phyloP scores from a whole-genome alignment of 1,284 basidiomycete species.

The Puccinia hordei region DNA sequence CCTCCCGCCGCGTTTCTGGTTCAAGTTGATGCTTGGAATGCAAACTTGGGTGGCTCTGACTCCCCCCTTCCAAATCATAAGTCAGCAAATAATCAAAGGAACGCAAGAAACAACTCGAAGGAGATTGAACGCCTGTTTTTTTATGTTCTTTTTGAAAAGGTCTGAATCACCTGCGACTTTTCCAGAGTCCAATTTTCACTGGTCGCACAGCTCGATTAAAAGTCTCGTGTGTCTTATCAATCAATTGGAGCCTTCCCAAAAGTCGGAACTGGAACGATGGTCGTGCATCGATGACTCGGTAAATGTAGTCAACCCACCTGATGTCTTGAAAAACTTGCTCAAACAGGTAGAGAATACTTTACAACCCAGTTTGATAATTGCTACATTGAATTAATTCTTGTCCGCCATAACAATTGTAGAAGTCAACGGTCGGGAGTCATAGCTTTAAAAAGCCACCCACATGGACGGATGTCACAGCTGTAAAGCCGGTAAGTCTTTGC shows the following conservation, averaged over 20 bases:
- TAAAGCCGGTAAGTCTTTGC: neutral
- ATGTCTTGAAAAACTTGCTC: conserved; percentile 5
- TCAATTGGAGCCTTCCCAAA: conserved; percentile 32
- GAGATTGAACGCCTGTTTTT: neutral
- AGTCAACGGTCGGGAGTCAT: conserved; percentile 6
- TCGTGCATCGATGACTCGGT: neutral
- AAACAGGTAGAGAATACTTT: neutral
- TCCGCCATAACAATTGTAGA: neutral
- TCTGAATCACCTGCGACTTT: neutral
- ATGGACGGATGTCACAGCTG: neutral
- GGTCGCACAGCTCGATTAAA: conserved; percentile 16
- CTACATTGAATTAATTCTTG: neutral
- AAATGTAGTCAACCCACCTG: conserved; percentile 13
- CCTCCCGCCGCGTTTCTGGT: conserved; percentile 10
- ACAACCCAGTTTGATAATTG: neutral
- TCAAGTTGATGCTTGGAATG: conserved; percentile 27
- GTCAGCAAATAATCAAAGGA: neutral
- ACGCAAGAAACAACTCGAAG: neutral
- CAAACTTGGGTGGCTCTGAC: conserved; percentile 16
- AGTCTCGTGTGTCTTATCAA: conserved; percentile 21
- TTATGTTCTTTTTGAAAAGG: neutral
- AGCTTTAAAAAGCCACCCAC: neutral
- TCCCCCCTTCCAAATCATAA: conserved; percentile 4
- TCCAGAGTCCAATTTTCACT: neutral
- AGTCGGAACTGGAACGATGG: conserved; percentile 22